Evolutionary conservation across 1,284 basidiomycete genomes (phyloP).

Genomic region (Cutaneotrichosporon dermatis): DNA sequence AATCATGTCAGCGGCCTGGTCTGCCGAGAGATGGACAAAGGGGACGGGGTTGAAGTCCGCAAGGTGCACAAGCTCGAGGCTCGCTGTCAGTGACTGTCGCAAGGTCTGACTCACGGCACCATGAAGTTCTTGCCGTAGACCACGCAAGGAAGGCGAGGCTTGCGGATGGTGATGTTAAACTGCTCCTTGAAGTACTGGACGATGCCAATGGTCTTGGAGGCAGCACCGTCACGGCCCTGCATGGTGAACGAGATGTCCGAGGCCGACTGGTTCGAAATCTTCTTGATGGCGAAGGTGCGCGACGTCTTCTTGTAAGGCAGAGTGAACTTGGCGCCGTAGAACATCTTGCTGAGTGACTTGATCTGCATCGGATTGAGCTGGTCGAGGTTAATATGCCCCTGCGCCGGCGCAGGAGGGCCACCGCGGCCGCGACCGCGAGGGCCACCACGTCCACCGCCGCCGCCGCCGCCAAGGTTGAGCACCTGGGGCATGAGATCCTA

Average conservation of each 20-base stretch:
- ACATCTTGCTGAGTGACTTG: slow-evolving; percentile 36
- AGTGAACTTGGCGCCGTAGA: slow-evolving; percentile 40
- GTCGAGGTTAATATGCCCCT: slow-evolving; percentile 21
- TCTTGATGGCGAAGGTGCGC: slow-evolving; percentile 34
- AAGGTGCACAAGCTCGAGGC: slow-evolving; percentile 43
- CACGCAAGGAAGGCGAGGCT: slow-evolving; percentile 44
- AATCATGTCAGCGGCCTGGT: slow-evolving; percentile 50
- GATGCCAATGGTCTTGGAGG: slow-evolving; percentile 36
- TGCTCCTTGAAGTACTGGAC: slow-evolving; percentile 44
- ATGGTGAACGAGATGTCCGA: slow-evolving; percentile 38
- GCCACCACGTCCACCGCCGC: slow-evolving; percentile 32
- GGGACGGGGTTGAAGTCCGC: slow-evolving; percentile 43
- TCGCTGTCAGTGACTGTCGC: too few relatives aligned
- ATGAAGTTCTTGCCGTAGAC: slow-evolving; percentile 44
- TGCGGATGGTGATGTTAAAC: slow-evolving; percentile 40
- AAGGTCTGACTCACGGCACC: slow-evolving; percentile 24
- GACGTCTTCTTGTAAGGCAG: slow-evolving; percentile 29
- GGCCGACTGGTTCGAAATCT: slow-evolving; percentile 33
- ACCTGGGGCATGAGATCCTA: slow-evolving; percentile 33
- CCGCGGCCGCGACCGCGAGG: slow-evolving; percentile 24
- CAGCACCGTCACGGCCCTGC: slow-evolving; percentile 34
- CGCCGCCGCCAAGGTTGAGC: slow-evolving; percentile 32
- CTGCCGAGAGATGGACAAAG: slow-evolving; percentile 23
- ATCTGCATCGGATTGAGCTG: slow-evolving; percentile 29
- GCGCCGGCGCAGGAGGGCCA: slow-evolving; percentile 18